Percentiles rank a stretch among this genome's conserved stretches.
Evolutionary conservation across 2,329 filamentous ascomycete species (phyloP).

Genomic region (Shiraia bambusicola): DNA sequence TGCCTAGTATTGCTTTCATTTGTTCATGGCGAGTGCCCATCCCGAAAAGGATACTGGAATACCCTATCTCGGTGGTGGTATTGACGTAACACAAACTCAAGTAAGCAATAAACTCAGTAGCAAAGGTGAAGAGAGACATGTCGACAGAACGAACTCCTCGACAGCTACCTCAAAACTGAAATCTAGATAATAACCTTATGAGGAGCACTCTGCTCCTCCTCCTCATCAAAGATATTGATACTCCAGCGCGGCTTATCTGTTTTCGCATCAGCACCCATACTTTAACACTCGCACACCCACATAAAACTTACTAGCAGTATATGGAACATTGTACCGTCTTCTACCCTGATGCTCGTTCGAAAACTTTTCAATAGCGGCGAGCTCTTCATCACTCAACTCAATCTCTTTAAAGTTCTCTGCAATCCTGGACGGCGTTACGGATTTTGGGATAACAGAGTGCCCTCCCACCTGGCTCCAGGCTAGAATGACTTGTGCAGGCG

Average conservation of each 20-base stretch:
- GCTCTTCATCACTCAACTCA: slow-evolving; percentile 24
- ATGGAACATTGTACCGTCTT: slow-evolving; percentile 34
- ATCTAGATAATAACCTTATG: slow-evolving; percentile 19
- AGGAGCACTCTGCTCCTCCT: slow-evolving; percentile 33
- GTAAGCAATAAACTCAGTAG: no score
- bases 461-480: slow-evolving; percentile 78
- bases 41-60: no score
- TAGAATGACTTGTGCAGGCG: slow-evolving; percentile 76
- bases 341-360: slow-evolving; percentile 52
- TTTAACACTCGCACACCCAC: background rate
- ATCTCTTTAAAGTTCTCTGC: slow-evolving; percentile 35
- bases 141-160: no score
- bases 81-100: no score
- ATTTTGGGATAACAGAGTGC: slow-evolving; percentile 35
- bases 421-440: slow-evolving; percentile 29
- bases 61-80: no score
- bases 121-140: no score
- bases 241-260: slow-evolving; percentile 40
- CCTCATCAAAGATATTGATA: slow-evolving; percentile 31
- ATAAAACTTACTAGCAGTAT: slow-evolving; percentile 39
- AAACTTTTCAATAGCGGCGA: slow-evolving; percentile 41
- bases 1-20: no score
- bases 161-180: background rate
- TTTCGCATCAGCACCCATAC: background rate
- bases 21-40: no score